Evolutionary conservation across 768 basidiomycete genomes (phyloP), one percentile per base, ranked within the genome.

Genomic region (Termitomyces sp.): DNA sequence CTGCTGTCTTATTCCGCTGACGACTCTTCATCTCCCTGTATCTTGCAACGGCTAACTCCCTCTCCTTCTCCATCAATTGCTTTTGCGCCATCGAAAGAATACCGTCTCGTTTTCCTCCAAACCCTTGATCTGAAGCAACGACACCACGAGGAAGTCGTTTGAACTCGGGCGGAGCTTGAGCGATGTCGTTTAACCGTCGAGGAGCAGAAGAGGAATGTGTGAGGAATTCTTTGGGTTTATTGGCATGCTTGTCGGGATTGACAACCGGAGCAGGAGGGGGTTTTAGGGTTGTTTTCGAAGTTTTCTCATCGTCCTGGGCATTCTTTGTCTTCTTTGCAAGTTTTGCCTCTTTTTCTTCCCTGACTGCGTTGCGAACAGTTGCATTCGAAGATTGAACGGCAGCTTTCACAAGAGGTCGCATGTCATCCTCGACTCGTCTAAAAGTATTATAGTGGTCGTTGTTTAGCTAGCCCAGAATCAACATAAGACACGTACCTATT

Each of bases 1-100:
- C 24, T 9, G 12, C 26, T 27, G 26, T 51, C 26, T 37, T 51
- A 56, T 64, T 64, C 42, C 62, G 66, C 65, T 74, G 78, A 63
- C 67, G 74, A 22, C 81, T 84, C 69, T 87, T 91, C 70, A 92
- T 65, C 70, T 86, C 81, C 58, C 91, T 74, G 69, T 91, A 92
- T 54, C 80, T 77, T 65, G 70, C 72, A 58, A 93, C 86, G 22
- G 74, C 88, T 59, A 80, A 85, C 64, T 88, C 85, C 61, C 91
- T 78, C 69, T 92, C 90, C 53, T 77, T 76, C 65, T 88, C 88
- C 82, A 93, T 84, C 84, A 89, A 84, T 6, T 78, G 77, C 67
- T 83, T 86, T 73, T 91, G 89, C 14, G 87, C 84, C 81, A 91
- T 85, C 30, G 86, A 87, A 32, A 92, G 62, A 8, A 89, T 78